Base-by-base conservation (phyloP, 371 early-diverging fungal genomes). In the Apophysomyces elegans region DNA sequence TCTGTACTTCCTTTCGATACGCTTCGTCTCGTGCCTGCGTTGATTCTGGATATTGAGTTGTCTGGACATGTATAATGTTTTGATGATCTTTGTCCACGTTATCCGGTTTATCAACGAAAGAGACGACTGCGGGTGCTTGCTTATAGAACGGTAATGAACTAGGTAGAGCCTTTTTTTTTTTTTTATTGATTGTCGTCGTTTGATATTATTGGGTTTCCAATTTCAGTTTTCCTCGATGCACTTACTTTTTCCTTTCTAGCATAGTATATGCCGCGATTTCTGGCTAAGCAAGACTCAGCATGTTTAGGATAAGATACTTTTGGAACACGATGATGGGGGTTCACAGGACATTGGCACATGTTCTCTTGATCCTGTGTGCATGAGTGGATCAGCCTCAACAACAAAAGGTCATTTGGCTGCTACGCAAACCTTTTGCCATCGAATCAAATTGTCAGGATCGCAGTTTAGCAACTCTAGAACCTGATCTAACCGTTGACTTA, bases 281-380 rank as follows among this genome's bases (percentile, higher is more conserved):
- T 50, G 9, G 21, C 16, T 21, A 50, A 21, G 21, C 54, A 50
- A 9, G 54, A 16, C 21, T 50, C 21, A 21, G 9, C 16, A 21
- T 50, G 54, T 16, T 21, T 21, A 16, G 9, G n/a, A 26, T 50
- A 50, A 2, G 54, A 26, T 50, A 26, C 16, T 21, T 50, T 21
- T 50, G 54, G 54, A 9, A 50, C 54, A 21, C 54, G 54, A 50
- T 50, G 54, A 21, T 35, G 54, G 11, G 54, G 54, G 32, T 50
- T 26, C n/a, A 50, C 21, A 35, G 54, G 54, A 50, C 54, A 50
- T 21, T 16, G 21, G 21, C 54, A 21, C 5, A 50, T 1, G 16
- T 18, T 18, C 7, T 21, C 21, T 50, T 50, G 54, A 26, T 50
- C 8, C 54, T 50, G 21, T 26, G 32, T 50, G 54, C 16, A 50